These are phyloP conservation scores for Diaporthe sp. DNA, from an alignment of 2,329 filamentous ascomycete species.

Conservation along the genomic window DNA sequence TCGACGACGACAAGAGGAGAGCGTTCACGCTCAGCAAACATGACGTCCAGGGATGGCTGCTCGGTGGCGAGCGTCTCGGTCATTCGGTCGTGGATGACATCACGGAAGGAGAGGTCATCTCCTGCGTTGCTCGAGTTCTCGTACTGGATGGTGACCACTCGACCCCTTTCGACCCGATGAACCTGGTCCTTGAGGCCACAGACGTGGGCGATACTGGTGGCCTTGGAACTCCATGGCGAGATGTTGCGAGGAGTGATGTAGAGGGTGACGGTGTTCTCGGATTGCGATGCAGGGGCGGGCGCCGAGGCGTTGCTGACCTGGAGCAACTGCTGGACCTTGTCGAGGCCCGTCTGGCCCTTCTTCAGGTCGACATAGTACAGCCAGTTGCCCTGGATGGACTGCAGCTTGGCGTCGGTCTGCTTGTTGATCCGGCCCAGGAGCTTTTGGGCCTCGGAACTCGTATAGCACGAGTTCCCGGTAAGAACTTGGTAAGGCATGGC, in stretches of 20 bases:
- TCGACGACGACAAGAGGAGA: slow-evolving; percentile 80
- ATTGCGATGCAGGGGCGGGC: slow-evolving; percentile 57
- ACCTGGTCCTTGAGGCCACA: slow-evolving; percentile 82
- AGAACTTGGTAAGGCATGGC: slow-evolving; percentile 40
- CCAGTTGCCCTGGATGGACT: slow-evolving; percentile 67
- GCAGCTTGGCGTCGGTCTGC: slow-evolving; percentile 54
- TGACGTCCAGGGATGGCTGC: slow-evolving; percentile 77
- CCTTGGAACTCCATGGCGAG: slow-evolving; percentile 98
- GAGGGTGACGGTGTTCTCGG: slow-evolving; percentile 65
- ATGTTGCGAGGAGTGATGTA: slow-evolving; percentile 88
- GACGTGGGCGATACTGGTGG: slow-evolving; percentile 92
- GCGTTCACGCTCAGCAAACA: slow-evolving; percentile 81
- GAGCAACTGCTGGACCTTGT: slow-evolving; percentile 63
- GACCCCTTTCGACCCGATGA: slow-evolving; percentile 88
- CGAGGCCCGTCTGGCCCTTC: slow-evolving; percentile 58
- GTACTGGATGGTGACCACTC: slow-evolving; percentile 79
- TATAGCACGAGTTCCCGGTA: slow-evolving; percentile 41
- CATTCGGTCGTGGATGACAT: slow-evolving; percentile 93
- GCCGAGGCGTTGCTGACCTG: slow-evolving; percentile 53
- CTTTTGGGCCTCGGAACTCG: slow-evolving; percentile 41
- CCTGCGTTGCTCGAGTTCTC: slow-evolving; percentile 63
- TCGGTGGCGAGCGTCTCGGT: slow-evolving; percentile 82
- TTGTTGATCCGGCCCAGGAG: slow-evolving; percentile 43
- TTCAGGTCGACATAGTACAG: slow-evolving; percentile 77
- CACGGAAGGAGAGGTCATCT: slow-evolving; percentile 70